Evolutionary conservation across 1,284 basidiomycete genomes (phyloP), one percentile per base, ranked within the genome.

Genomic region (Sutorius eximius): DNA sequence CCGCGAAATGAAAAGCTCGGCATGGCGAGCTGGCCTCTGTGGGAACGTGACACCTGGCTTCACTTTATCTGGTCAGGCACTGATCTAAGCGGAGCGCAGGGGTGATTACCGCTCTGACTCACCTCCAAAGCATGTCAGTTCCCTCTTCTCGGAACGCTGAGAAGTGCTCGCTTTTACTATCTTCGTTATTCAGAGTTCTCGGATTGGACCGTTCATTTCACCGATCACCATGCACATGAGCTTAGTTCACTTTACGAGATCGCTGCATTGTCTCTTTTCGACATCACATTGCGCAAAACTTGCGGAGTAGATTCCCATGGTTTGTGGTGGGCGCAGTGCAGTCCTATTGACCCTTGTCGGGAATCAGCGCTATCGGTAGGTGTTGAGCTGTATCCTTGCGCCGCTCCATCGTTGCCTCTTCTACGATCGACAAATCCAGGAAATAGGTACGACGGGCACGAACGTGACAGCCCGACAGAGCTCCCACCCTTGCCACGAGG

Each of bases 21-120:
- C 59, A 33, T 56, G 48, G 51, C 47, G 41, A 52, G 42, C 32
- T 44, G 30, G 43, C 44, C 29, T 45, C 49, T 61, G 55, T 68
- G 65, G 53, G 67, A 66, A 67, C 30, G 45, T 33, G 41, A 53
- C 52, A 58, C 6, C 58, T 57, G 56, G 53, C 49, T 38, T 59
- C 64, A 57, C 61, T 56, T 57, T 57, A 68, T 68, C 59, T 60
- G 43, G 66, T 58, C 65, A 66, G 65, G 68, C 68, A 66, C 68
- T 67, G 64, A 69, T 67, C 52, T 55, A 48, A 54, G 49, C 59
- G 57, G 68, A 57, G 55, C 52, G 46, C 48, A 49, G 52, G 59
- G 42, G 54, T 65, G 64, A 70, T 67, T 55, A 63, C 66, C 60
- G 60, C 66, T 46, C 49, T 60, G 38, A 40, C 56, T 68, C 52